Conservation (phyloP, 1,284 basidiomycete genomes). For the Trichosporon sp. region DNA sequence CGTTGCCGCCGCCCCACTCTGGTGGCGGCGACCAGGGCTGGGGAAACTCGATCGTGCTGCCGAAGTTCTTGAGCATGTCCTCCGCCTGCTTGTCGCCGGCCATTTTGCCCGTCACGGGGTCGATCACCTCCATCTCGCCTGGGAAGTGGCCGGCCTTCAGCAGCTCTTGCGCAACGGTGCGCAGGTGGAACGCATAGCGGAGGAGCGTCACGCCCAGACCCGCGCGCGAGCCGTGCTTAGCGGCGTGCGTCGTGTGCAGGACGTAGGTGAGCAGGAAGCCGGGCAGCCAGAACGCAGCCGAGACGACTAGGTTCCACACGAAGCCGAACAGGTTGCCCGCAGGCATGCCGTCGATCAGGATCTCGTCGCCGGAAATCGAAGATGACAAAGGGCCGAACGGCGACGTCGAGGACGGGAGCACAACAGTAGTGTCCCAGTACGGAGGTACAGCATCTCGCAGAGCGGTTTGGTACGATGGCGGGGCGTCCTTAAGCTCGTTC, state of each 20-base stretch:
- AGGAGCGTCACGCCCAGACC: constrained; percentile 93
- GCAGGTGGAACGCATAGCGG: constrained; percentile 82
- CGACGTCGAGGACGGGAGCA: constrained; percentile 54
- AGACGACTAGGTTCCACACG: constrained; percentile 62
- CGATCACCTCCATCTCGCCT: constrained; percentile 33
- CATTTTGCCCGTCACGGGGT: constrained; percentile 21
- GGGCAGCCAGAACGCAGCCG: constrained; percentile 94
- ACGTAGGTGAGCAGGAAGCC: constrained; percentile 92
- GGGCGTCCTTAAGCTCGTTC: constrained; percentile 70
- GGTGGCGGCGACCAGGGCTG: background rate
- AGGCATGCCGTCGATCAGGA: constrained; percentile 55
- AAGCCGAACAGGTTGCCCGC: constrained; percentile 53
- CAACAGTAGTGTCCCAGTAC: constrained; percentile 95
- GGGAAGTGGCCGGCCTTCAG: constrained; percentile 40
- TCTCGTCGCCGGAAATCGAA: constrained; percentile 51
- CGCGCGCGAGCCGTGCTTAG: constrained; percentile 86
- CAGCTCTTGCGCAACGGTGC: constrained; percentile 49
- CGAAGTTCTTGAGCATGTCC: constrained; percentile 36
- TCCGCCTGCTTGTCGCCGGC: constrained; percentile 32
- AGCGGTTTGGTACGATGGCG: constrained; percentile 85
- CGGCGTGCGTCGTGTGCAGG: constrained; percentile 88
- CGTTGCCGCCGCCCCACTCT: constrained; percentile 6
- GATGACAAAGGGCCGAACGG: constrained; percentile 50
- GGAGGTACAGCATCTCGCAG: constrained; percentile 86
- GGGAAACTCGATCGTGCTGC: background rate